These are phyloP conservation scores for Dioscorea dumetorum DNA, from an alignment of 106 monocot species.

Conservation along the genomic window DNA sequence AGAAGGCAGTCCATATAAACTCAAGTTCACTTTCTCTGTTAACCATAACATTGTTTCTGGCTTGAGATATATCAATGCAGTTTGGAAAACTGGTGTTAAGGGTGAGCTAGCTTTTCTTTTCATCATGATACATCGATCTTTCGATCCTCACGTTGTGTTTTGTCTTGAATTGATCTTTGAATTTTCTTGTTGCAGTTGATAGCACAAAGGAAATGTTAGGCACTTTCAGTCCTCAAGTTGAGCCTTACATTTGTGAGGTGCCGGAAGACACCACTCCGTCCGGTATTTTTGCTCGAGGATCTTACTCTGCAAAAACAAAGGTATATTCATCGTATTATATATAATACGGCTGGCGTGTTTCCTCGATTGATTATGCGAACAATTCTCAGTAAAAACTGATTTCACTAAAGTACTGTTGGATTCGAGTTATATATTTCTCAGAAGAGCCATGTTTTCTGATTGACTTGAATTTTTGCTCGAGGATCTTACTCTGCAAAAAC, in stretches of 20 bases:
- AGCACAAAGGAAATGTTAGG: constrained; percentile 89
- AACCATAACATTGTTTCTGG: constrained; percentile 84
- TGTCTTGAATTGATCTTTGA: not conserved
- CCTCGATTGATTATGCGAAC: not conserved
- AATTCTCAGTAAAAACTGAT: no score
- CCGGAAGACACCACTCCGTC: constrained; percentile 83
- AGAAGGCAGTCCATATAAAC: constrained; percentile 76
- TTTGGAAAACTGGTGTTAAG: constrained; percentile 88
- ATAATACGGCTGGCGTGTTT: not conserved
- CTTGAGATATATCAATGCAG: constrained; percentile 72
- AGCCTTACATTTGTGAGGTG: constrained; percentile 69
- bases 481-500: constrained; percentile 88
- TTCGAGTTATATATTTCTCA: no score
- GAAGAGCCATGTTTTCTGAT: not conserved
- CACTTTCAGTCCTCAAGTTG: constrained; percentile 83
- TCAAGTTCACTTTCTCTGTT: constrained; percentile 84
- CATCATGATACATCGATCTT: not conserved
- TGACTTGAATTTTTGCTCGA: constrained; percentile 1
- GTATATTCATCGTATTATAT: constrained; percentile 18
- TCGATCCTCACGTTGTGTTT: not conserved
- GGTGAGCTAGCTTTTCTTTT: constrained; percentile 23
- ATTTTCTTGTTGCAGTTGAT: constrained; percentile 52
- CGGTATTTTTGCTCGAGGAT: constrained; percentile 81
- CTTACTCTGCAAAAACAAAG: constrained; percentile 85
- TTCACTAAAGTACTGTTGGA: not conserved